These are phyloP conservation scores for Vitis riparia DNA, from an alignment of 164 flowering plant species.

Conservation along the genomic window DNA sequence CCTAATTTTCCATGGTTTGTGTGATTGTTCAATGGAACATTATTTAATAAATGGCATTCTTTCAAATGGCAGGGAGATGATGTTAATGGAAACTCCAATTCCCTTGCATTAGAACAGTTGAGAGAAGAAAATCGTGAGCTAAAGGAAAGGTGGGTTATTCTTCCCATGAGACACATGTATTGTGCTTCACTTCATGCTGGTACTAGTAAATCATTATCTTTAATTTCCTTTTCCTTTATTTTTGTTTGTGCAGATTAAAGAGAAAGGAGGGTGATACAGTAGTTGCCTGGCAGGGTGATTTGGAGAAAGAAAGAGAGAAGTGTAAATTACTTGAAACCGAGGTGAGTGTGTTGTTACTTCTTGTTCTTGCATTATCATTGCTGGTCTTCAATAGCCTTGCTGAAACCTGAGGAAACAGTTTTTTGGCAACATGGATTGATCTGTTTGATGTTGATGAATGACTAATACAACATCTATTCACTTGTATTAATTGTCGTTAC, in stretches of 20 bases:
- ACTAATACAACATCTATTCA: too few relatives aligned
- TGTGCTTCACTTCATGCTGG: background rate
- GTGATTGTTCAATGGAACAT: too few relatives aligned
- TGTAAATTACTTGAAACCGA: conserved; percentile 46
- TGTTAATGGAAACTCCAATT: conserved; percentile 12
- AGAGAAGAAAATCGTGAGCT: conserved; percentile 51
- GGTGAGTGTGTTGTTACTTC: conserved; percentile 30
- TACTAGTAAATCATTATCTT: background rate
- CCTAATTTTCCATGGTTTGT: too few relatives aligned
- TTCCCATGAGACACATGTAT: background rate
- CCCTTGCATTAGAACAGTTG: conserved; percentile 30
- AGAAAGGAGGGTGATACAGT: conserved; percentile 35
- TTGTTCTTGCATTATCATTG: background rate
- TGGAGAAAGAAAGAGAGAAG: conserved; percentile 50
- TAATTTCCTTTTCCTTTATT: background rate
- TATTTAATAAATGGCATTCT: background rate
- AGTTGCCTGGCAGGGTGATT: conserved; percentile 27
- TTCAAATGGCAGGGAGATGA: conserved; percentile 20
- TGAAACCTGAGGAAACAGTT: background rate
- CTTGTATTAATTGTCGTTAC: too few relatives aligned
- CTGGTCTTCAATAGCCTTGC: background rate
- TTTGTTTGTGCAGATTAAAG: conserved; percentile 36
- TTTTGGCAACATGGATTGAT: too few relatives aligned
- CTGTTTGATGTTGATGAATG: background rate
- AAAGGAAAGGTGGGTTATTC: conserved; percentile 42